These are phyloP conservation scores for Globisporangium uncinulatum DNA, from an alignment of 352 stramenopile species.

Conservation along the genomic window DNA sequence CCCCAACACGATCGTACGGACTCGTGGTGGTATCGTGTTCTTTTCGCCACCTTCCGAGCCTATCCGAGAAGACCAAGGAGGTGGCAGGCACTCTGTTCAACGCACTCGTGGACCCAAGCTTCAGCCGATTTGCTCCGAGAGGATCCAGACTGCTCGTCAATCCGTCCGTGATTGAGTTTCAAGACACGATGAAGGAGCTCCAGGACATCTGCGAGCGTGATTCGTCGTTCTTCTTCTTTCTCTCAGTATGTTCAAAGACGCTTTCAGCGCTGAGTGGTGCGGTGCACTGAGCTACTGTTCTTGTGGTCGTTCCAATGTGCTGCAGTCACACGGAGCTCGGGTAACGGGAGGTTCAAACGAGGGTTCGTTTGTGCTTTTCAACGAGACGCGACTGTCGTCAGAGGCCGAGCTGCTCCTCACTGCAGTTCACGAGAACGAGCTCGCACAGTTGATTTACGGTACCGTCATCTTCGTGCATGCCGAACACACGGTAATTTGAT, in stretches of 20 bases:
- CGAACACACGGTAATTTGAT: too few species aligned
- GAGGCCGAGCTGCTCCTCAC: slow-evolving; percentile 69
- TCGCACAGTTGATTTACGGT: slow-evolving; percentile 61
- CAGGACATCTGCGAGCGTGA: slow-evolving; percentile 27
- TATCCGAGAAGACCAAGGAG: slow-evolving; percentile 55
- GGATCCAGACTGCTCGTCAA: slow-evolving; percentile 66
- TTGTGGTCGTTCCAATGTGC: neutral
- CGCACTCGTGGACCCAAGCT: slow-evolving; percentile 42
- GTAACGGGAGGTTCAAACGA: slow-evolving; percentile 46
- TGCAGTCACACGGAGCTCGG: slow-evolving; percentile 59
- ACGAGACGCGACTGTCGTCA: slow-evolving; percentile 56
- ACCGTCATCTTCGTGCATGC: neutral
- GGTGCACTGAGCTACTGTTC: neutral
- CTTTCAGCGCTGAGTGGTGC: neutral
- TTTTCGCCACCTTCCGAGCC: slow-evolving; percentile 46
- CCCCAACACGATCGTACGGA: slow-evolving; percentile 22
- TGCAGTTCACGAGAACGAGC: slow-evolving; percentile 49
- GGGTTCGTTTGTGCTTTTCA: slow-evolving; percentile 68
- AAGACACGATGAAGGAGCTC: slow-evolving; percentile 68
- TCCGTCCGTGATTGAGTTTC: slow-evolving; percentile 79
- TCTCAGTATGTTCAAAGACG: slow-evolving; percentile 32
- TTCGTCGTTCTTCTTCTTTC: slow-evolving; percentile 56
- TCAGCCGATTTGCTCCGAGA: slow-evolving; percentile 38
- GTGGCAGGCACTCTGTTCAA: slow-evolving; percentile 47
- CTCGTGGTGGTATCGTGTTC: slow-evolving; percentile 46